Conservation (phyloP, 1,139 yeast species). For the Hanseniaspora gamundiae region DNA sequence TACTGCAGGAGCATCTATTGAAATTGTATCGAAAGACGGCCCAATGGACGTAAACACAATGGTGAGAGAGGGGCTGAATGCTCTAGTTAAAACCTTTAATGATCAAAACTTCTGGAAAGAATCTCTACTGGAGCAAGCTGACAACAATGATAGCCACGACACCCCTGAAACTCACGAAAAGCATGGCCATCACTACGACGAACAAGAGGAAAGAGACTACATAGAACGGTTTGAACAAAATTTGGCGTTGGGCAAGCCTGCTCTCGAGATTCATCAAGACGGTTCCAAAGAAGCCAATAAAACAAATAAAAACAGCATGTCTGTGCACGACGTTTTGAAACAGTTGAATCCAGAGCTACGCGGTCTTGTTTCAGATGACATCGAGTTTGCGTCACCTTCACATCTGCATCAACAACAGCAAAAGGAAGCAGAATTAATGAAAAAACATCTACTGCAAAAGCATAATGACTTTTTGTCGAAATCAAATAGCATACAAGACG, state of each 20-base stretch:
- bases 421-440: no score
- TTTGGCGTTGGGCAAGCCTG: slow-evolving; percentile 1
- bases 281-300: no score
- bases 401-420: no score
- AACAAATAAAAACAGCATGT: no score
- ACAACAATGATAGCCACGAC: slow-evolving; percentile 12
- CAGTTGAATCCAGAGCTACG: no score
- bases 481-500: not conserved
- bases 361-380: no score
- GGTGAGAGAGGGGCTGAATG: slow-evolving; percentile 26
- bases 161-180: slow-evolving; percentile 13
- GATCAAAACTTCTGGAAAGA: slow-evolving; percentile 12
- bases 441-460: not conserved
- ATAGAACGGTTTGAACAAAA: slow-evolving; percentile 6
- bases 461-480: not conserved
- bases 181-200: slow-evolving; percentile 17
- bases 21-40: slow-evolving; percentile 19
- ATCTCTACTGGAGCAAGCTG: not conserved
- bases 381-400: no score
- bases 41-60: slow-evolving; percentile 21
- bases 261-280: no score
- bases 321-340: no score
- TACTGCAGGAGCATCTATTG: slow-evolving; percentile 14
- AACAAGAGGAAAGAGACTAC: not conserved
- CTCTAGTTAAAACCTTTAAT: slow-evolving; percentile 19